phyloP scores from a whole-genome alignment of 2,329 filamentous ascomycete species.

The Coniochaeta pulveracea region DNA sequence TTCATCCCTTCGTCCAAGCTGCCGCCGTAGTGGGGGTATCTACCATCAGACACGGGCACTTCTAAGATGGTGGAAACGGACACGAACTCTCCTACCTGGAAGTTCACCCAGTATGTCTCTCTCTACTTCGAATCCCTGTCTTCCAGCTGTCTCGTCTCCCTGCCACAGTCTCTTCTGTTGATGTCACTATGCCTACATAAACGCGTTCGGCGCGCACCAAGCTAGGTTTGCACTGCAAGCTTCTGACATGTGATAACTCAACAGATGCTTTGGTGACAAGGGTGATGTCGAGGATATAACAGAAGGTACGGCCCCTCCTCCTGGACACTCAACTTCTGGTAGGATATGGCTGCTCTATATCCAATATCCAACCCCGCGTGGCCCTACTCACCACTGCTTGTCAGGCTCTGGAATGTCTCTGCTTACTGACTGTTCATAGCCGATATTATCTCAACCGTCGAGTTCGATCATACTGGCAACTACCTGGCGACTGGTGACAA shows the following conservation, averaged over 20 bases:
- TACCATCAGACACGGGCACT: slow-evolving; percentile 14
- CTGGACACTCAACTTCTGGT: slow-evolving; percentile 5
- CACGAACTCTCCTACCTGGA: slow-evolving; percentile 92
- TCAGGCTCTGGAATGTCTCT: slow-evolving; percentile 1
- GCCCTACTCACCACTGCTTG: background rate
- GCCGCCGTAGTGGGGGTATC: slow-evolving; percentile 15
- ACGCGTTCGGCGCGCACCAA: too few relatives aligned
- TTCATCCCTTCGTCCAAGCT: slow-evolving; percentile 4
- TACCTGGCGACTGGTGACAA: slow-evolving; percentile 87
- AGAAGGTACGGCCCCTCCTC: slow-evolving; percentile 53
- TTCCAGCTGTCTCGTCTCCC: too few relatives aligned
- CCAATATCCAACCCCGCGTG: slow-evolving; percentile 9
- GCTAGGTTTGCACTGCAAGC: too few relatives aligned
- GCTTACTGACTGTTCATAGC: slow-evolving; percentile 33
- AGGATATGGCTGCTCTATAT: slow-evolving; percentile 8
- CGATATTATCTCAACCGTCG: slow-evolving; percentile 85
- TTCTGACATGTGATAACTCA: too few relatives aligned
- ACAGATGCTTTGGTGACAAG: slow-evolving; percentile 97
- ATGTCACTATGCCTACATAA: too few relatives aligned
- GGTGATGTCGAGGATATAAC: slow-evolving; percentile 98
- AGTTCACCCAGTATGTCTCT: slow-evolving; percentile 88
- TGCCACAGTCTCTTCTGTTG: too few relatives aligned
- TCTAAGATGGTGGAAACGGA: slow-evolving; percentile 93
- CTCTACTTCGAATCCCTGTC: slow-evolving; percentile 1
- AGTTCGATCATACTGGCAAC: slow-evolving; percentile 84